Evolutionary conservation across 2,329 filamentous ascomycete genomes (phyloP).

Genomic region (Hymenoscyphus salicellus): DNA sequence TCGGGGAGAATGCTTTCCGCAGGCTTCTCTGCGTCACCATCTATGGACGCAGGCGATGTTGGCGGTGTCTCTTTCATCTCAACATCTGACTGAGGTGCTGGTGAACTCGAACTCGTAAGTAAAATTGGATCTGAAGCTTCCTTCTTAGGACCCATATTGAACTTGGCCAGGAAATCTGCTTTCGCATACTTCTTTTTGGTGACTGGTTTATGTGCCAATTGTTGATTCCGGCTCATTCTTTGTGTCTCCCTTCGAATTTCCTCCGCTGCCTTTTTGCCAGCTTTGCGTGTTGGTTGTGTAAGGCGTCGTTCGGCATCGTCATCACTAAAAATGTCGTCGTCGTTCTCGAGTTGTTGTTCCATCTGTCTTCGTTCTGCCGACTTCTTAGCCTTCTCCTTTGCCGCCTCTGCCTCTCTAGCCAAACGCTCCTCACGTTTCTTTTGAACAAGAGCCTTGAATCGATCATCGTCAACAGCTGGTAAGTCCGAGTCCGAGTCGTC

Average conservation of each 20-base stretch:
- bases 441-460: constrained; percentile 69
- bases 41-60: constrained; percentile 59
- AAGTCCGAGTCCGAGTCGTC: constrained; percentile 37
- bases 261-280: constrained; percentile 90
- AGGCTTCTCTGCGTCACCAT: constrained; percentile 34
- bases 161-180: constrained; percentile 75
- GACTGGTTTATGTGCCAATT: constrained; percentile 83
- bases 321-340: constrained; percentile 57
- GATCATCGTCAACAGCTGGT: constrained; percentile 50
- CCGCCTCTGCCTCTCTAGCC: constrained; percentile 61
- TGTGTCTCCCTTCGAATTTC: constrained; percentile 96
- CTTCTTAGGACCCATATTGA: constrained; percentile 62
- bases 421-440: constrained; percentile 70
- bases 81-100: constrained; percentile 46
- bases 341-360: constrained; percentile 51
- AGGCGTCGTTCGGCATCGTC: constrained; percentile 63
- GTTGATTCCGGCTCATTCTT: constrained; percentile 82
- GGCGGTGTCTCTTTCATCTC: constrained; percentile 64
- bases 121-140: constrained; percentile 39
- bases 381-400: constrained; percentile 40
- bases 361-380: constrained; percentile 42
- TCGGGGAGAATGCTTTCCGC: constrained; percentile 5
- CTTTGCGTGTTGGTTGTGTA: constrained; percentile 76
- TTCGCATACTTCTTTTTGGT: constrained; percentile 90
- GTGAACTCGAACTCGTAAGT: constrained; percentile 54